Conservation (phyloP, 1,284 basidiomycete species). For the Vanrija sp. region DNA sequence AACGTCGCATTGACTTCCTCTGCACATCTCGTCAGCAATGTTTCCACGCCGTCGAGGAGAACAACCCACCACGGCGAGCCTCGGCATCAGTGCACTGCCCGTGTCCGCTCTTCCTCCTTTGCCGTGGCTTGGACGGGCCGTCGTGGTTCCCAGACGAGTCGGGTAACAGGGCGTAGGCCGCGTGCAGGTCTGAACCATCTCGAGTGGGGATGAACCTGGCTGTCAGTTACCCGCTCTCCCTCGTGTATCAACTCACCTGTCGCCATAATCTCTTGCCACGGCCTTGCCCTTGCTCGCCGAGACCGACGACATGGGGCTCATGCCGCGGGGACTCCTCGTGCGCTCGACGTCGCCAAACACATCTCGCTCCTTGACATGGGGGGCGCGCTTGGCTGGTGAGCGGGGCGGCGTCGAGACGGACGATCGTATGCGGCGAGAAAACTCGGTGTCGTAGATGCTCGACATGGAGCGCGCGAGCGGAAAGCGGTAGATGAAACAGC, state of each 20-base stretch:
- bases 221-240: background rate
- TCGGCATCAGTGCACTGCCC: constrained; percentile 46
- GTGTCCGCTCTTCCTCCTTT: constrained; percentile 38
- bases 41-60: background rate
- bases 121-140: constrained; percentile 27
- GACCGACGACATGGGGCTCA: constrained; percentile 17
- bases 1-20: constrained; percentile 56
- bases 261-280: constrained; percentile 45
- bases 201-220: constrained; percentile 55
- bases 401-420: constrained; percentile 17
- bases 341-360: constrained; percentile 33
- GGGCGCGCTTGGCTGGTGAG: constrained; percentile 3
- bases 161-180: constrained; percentile 52
- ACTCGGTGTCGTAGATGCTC: constrained; percentile 35
- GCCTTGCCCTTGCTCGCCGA: constrained; percentile 26
- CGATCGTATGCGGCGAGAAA: constrained; percentile 32
- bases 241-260: constrained; percentile 37
- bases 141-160: constrained; percentile 31
- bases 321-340: constrained; percentile 17
- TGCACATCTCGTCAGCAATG: constrained; percentile 19
- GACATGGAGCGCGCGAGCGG: background rate
- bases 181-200: constrained; percentile 52
- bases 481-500: background rate
- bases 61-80: constrained; percentile 45
- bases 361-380: constrained; percentile 15